Base-by-base conservation (phyloP, 306 rosid genomes). In the Prunus mongolica region DNA sequence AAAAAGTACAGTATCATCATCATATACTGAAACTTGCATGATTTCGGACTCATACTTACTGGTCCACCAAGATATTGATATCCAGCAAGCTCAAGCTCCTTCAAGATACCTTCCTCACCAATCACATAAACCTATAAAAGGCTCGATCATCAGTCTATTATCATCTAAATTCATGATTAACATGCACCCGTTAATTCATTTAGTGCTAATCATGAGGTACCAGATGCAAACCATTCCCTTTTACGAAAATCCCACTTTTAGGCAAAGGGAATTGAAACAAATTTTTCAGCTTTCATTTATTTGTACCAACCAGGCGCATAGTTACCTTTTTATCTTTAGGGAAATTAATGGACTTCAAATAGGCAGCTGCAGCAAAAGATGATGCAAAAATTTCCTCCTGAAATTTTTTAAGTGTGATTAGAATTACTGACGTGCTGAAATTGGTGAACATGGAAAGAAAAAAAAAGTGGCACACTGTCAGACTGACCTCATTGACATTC, bases 351-450 rank as follows among this genome's bases (percentile, higher is more conserved):
- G 99, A 96, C 85, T 87, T 83, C 87, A 96, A 82, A 85, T 92
- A 96, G 56, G 98, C 99, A 70, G 99, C 96, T 45, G 97, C 96
- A 58, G 99, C 99, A 86, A 96, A 96, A 47, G 99, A 96, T 60
- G 99, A 96, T 6, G 99, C 99, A 81, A 96, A 96, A 86, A 96
- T 96, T 81, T 96, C 98, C 87, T 96, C 98, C 99, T 96, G 79
- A 71, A 86, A 84, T 41, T 49, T 67, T 63, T 76, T 54, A 12
- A 54, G 25, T 57, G 65, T 30, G 49, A 80, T 79, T 60, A 78
- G 78, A 50, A 34, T 55, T 22, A 47, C 65, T 2, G 51, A 71
- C 25, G 55, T 10, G 78, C 72, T 67, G 62, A 62, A 61, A 82
- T 66, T 22, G 62, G 20, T 67, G 51, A 66, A 79, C 65, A 63